Percentiles rank a stretch among this genome's conserved stretches.
These are phyloP conservation scores for Sequoiadendron giganteum DNA, from an alignment of 75 land plant species.

Conservation along the genomic window DNA sequence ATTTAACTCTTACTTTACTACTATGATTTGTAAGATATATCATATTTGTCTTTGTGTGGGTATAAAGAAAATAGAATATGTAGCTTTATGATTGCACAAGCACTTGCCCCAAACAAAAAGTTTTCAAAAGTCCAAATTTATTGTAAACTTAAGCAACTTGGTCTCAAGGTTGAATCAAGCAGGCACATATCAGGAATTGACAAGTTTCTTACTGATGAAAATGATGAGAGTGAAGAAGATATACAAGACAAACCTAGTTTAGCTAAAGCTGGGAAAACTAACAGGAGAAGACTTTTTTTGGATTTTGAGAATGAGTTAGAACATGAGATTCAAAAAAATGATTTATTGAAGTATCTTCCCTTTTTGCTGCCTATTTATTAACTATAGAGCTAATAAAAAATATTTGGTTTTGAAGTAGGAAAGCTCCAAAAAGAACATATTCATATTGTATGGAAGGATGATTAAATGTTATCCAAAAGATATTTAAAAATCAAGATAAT, in stretches of 20 bases:
- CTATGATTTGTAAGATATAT: neutral
- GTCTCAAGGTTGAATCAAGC: constrained; percentile 34
- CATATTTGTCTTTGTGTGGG: constrained; percentile 24
- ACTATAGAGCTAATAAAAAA: neutral
- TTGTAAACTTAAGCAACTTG: constrained; percentile 58
- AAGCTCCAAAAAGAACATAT: neutral
- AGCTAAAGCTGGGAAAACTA: neutral
- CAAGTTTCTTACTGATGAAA: constrained; percentile 1
- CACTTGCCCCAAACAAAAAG: constrained; percentile 48
- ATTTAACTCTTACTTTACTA: neutral
- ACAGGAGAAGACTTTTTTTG: constrained; percentile 10
- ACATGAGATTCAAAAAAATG: constrained; percentile 3
- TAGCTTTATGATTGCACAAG: constrained; percentile 67
- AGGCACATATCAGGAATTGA: constrained; percentile 13
- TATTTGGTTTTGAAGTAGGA: neutral
- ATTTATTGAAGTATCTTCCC: neutral
- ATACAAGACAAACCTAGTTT: neutral
- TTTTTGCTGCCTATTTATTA: neutral
- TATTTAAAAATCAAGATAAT: neutral
- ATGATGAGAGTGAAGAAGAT: constrained; percentile 14
- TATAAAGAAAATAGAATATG: constrained; percentile 61
- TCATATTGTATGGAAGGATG: neutral
- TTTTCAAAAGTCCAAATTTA: constrained; percentile 58
- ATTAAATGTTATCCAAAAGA: neutral
- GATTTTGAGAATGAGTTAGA: constrained; percentile 11